Evolutionary conservation across 441 rosid genomes (phyloP).

Genomic region (Pelargonium citronellum): DNA sequence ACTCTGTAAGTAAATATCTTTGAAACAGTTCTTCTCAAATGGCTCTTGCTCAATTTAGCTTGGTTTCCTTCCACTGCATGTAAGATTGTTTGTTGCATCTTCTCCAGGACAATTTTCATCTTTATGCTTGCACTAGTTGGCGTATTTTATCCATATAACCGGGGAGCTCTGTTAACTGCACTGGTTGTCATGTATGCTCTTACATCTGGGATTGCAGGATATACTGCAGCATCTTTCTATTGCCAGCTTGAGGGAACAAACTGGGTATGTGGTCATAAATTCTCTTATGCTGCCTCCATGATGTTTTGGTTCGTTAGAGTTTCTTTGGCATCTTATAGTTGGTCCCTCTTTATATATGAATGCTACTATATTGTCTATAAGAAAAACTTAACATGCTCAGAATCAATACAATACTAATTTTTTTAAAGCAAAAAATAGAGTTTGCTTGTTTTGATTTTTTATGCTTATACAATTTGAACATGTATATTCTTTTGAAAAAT

Average conservation of each 20-base stretch:
- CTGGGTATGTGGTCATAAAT: slow-evolving; percentile 19
- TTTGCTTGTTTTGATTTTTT: background rate
- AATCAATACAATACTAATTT: background rate
- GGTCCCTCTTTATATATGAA: background rate
- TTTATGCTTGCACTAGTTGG: slow-evolving; percentile 36
- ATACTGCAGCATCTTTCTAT: slow-evolving; percentile 30
- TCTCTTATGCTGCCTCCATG: background rate
- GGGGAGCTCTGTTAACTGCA: slow-evolving; percentile 37
- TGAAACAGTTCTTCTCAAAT: background rate
- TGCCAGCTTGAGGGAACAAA: slow-evolving; percentile 31
- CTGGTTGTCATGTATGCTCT: slow-evolving; percentile 35
- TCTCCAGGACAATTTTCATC: slow-evolving; percentile 33
- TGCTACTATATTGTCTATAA: background rate
- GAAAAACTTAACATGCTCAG: background rate
- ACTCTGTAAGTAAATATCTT: slow-evolving; percentile 32
- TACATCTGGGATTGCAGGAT: slow-evolving; percentile 39
- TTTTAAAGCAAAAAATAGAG: background rate
- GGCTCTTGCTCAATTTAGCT: background rate
- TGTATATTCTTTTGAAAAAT: background rate
- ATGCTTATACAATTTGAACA: background rate
- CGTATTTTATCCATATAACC: slow-evolving; percentile 36
- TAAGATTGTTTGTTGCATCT: slow-evolving; percentile 9
- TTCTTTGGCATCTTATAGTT: background rate
- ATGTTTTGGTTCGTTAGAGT: too few relatives aligned
- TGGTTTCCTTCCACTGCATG: background rate